Evolutionary conservation across 805 yeast species (phyloP).

Genomic region (Yamadazyma takamatsuzukensis): DNA sequence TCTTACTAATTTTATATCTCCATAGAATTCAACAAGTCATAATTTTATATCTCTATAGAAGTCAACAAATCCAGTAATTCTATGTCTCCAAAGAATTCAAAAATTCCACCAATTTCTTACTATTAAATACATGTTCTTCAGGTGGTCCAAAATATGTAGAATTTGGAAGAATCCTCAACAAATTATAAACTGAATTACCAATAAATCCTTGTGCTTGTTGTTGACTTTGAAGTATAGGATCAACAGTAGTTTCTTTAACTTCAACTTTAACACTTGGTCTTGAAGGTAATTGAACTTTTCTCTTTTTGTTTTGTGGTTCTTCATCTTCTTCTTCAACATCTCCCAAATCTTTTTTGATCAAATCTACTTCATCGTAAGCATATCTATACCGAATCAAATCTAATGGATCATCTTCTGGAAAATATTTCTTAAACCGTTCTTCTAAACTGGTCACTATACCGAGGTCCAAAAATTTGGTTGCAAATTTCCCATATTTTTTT

Average conservation of each 20-base stretch:
- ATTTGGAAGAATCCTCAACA: constrained; percentile 59
- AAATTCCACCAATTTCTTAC: constrained; percentile 47
- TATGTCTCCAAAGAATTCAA: constrained; percentile 16
- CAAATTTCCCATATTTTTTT: constrained; percentile 58
- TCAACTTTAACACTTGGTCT: constrained; percentile 7
- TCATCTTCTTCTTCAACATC: constrained; percentile 15
- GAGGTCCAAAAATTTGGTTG: constrained; percentile 66
- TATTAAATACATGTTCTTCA: constrained; percentile 51
- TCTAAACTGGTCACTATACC: constrained; percentile 65
- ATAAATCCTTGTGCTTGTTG: constrained; percentile 21
- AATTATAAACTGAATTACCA: constrained; percentile 33
- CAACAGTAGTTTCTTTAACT: neutral
- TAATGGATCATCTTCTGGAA: constrained; percentile 54
- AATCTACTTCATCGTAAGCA: constrained; percentile 33
- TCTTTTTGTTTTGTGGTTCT: constrained; percentile 12
- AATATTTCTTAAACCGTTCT: constrained; percentile 58
- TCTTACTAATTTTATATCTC: no score
- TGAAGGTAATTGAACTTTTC: constrained; percentile 7
- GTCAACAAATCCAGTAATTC: neutral
- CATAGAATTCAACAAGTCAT: no score
- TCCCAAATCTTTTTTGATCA: constrained; percentile 36
- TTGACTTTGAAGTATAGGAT: constrained; percentile 1
- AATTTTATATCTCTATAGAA: no score
- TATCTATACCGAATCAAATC: constrained; percentile 37
- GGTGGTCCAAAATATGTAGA: constrained; percentile 49